Evolutionary conservation across 2,329 filamentous ascomycete species (phyloP), one percentile per base, ranked within the genome.

Genomic region (Hysterium pulicare): DNA sequence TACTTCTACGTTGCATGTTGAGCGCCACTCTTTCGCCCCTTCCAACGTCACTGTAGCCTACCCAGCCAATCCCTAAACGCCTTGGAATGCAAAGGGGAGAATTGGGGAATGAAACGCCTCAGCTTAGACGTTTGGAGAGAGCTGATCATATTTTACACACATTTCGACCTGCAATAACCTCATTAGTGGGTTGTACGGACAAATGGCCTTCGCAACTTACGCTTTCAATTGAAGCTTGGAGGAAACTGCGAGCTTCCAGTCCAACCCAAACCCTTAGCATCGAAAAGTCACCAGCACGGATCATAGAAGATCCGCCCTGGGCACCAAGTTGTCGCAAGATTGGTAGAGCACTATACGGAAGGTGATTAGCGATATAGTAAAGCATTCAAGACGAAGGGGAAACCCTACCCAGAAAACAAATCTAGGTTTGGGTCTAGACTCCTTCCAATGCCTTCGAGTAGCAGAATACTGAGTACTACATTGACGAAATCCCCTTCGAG

Each of bases 401-500:
- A 42, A 20, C 67, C 74, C 64, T 59, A 82, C 80, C 79, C 83
- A 59, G 83, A 82, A 51, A 98, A 84, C 10, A 98, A 74, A 68
- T 98, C 93, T 35, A 96, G 73, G 40, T 91, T 76, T 0, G 93
- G 91, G 63, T 97, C 85, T 13, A 98, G 71, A 45, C 77, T 88
- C 47, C 93, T 79, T 0, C 93, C 93, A 58, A 97, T 98, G 5
- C 93, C 93, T 64, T 98, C 93, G 1, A 98, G 76, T 2, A 98
- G 76, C 24, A 98, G 72, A 40, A 97, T 96, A 46, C 89, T 95
- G 45, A 98, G 85, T 22, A 98, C 91, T 4, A 98, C 93, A 61
- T 98, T 98, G 62, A 98, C 90, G 62, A 97, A 98, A 64, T 98
- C 93, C 7, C 93, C 93, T 67, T 98, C 93, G 38, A 98, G 78